Conservation (phyloP, 179 eudicot species). For the Dionaea muscipula region DNA sequence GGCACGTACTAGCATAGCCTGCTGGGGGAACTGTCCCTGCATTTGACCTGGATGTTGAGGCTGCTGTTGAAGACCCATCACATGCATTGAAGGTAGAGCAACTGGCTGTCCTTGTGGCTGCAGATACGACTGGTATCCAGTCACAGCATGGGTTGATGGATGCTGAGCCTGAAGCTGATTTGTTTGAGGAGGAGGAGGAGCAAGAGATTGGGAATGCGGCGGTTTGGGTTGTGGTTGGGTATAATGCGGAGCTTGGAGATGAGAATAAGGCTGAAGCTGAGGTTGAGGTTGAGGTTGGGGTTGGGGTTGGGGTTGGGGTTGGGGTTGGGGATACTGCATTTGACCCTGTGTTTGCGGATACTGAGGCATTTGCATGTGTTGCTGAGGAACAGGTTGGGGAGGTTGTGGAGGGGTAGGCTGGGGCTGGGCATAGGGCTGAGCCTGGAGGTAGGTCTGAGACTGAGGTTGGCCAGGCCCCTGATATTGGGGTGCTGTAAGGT, state of each 20-base stretch:
- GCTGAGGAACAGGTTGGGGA: slow-evolving; percentile 27
- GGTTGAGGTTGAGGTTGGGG: slow-evolving; percentile 25
- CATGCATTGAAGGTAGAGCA: slow-evolving; percentile 30
- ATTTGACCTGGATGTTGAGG: slow-evolving; percentile 32
- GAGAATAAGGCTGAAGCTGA: slow-evolving; percentile 21
- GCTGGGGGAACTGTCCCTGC: slow-evolving; percentile 52
- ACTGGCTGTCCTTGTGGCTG: slow-evolving; percentile 48
- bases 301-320: slow-evolving; percentile 23
- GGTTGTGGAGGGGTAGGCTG: slow-evolving; percentile 8
- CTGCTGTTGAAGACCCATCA: slow-evolving; percentile 27
- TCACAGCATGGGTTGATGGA: slow-evolving; percentile 28
- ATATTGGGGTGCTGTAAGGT: slow-evolving; percentile 13
- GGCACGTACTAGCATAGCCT: slow-evolving; percentile 44
- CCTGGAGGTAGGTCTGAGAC: slow-evolving; percentile 15
- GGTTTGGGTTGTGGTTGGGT: slow-evolving; percentile 24
- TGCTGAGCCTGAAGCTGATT: slow-evolving; percentile 25
- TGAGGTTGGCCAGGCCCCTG: slow-evolving; percentile 25
- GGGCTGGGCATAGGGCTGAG: slow-evolving; percentile 33
- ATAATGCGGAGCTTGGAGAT: no score
- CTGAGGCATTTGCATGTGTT: slow-evolving; percentile 40
- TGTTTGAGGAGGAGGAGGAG: slow-evolving; percentile 7
- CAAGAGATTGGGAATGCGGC: slow-evolving; percentile 13
- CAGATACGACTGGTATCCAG: slow-evolving; percentile 56
- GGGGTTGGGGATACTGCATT: slow-evolving; percentile 25
- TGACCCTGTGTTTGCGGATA: slow-evolving; percentile 39